Evolutionary conservation across 345 rosid species (phyloP), one percentile per base, ranked within the genome.

Genomic region (Ailanthus altissimus): DNA sequence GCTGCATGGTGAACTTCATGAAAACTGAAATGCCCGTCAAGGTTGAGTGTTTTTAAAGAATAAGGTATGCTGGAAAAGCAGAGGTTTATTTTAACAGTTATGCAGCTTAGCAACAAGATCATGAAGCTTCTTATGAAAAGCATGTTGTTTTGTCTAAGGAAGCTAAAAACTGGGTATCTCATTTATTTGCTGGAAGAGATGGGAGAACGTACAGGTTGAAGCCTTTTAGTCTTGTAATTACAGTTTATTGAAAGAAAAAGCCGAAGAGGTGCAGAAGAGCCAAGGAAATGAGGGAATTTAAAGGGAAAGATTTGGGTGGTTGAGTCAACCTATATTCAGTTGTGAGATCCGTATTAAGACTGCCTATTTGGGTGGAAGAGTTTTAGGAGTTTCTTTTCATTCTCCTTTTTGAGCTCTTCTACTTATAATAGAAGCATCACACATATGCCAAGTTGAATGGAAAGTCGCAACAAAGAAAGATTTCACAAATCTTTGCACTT

Each of bases 401-500:
- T 83, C 83, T 77, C 60, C 70, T 67, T 83, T 81, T 85, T 78
- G 76, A 79, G 81, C 45, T 74, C 74, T 82, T 82, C 78, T 74
- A 74, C 73, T 84, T 60, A 49, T 59, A 78, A 69, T 74, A 81
- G 90, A 88, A 89, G 89, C 89, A 83, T 85, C 78, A 81, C 82
- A 81, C 56, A 78, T 81, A 84, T 81, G 82, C 85, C 93, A 88
- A 89, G 89, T 85, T 87, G 98, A 86, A 85, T 86, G 72, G 84
- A 81, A 90, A 76, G 87, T 83, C 81, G 79, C 89, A 77, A 75
- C 84, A 85, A 92, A 83, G 85, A 87, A 91, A 91, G 97, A 90
- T 93, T 86, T 73, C 79, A 81, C 89, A 86, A 81, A 91, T 91
- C 95, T 90, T 86, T 83, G 78, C 85, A 86, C 94, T 84, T 94